Base-by-base conservation (phyloP, 139 green algal genomes). In the Coelastrella sp. region DNA sequence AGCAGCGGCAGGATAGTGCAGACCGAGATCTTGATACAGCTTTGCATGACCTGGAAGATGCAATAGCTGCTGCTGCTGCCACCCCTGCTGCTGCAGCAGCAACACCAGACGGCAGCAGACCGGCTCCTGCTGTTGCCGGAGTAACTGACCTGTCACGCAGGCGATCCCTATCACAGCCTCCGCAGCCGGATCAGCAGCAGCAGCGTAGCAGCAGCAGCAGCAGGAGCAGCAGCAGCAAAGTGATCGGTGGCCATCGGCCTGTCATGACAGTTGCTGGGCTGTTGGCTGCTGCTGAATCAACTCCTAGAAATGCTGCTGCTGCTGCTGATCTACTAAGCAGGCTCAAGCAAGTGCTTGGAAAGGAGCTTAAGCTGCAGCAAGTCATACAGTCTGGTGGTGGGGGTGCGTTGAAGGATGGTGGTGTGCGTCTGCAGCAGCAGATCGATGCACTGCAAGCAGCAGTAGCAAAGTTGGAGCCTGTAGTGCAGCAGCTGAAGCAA, bases 171-270 rank as follows among this genome's bases (percentile, higher is more conserved):
- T 54, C n/a, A 20, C 80, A 80, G 32, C 23, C 66, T 13, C 66
- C 64, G 66, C 83, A 88, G 68, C 83, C 66, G 65, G n/a, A 80
- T 11, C 61, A 87, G 82, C 82, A 64, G 19, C 83, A 80, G 83
- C 83, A 66, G 83, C 4, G 11, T 16, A 5, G 6, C 14, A 65
- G 10, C 11, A 5, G 58, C 47, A 85, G 79, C 79, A 85, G 83
- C 54, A 88, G 66, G 47, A 88, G 66, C 23, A 79, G 66, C 65
- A 60, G 64, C 17, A 88, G 83, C 22, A 54, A 58, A 54, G 22
- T 61, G 2, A 11, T 5, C 4, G 83, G 54, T 56, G 80, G 80
- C 20, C 59, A 73, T 22, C 32, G 64, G 54, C 22, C 83, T 80
- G 47, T 88, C 7, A 47, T 88, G 74, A 65, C 83, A 6, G 83